phyloP scores from a whole-genome alignment of 1,139 yeast genomes.

The Kodamaea arcana region DNA sequence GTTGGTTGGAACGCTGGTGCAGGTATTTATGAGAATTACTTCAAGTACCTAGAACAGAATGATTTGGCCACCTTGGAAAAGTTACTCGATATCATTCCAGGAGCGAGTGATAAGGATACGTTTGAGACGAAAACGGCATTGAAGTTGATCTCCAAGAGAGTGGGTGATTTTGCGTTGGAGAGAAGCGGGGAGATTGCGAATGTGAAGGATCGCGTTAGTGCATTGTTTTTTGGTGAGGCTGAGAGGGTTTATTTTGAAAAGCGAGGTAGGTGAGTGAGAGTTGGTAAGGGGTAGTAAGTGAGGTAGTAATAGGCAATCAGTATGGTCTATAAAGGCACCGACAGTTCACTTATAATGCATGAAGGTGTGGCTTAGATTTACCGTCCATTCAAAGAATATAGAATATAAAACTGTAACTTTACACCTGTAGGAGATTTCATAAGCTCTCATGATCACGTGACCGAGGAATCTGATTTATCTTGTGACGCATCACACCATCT shows the following conservation, averaged over 20 bases:
- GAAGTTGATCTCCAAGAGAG: slow-evolving; percentile 47
- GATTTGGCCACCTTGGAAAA: slow-evolving; percentile 14
- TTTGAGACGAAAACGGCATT: slow-evolving; percentile 43
- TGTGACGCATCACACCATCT: not conserved
- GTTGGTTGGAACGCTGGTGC: slow-evolving; percentile 61
- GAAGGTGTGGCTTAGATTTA: no score
- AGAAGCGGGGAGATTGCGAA: slow-evolving; percentile 12
- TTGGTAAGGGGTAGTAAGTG: no score
- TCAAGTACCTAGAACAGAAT: slow-evolving; percentile 23
- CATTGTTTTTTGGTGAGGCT: slow-evolving; percentile 45
- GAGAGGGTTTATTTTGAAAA: slow-evolving; percentile 42
- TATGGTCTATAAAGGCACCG: no score
- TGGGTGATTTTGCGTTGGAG: slow-evolving; percentile 39
- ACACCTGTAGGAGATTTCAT: no score
- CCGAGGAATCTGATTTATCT: not conserved
- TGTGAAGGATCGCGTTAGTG: slow-evolving; percentile 23
- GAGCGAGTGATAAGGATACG: slow-evolving; percentile 25
- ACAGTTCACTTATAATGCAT: no score
- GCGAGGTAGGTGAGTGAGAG: no score
- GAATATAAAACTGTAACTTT: no score
- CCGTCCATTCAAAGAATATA: no score
- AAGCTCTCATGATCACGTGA: no score
- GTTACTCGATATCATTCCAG: slow-evolving; percentile 45
- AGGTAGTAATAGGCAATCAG: no score
- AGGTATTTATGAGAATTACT: slow-evolving; percentile 50